phyloP scores from a whole-genome alignment of 1,284 basidiomycete genomes.

The Afroboletus lepidellus region DNA sequence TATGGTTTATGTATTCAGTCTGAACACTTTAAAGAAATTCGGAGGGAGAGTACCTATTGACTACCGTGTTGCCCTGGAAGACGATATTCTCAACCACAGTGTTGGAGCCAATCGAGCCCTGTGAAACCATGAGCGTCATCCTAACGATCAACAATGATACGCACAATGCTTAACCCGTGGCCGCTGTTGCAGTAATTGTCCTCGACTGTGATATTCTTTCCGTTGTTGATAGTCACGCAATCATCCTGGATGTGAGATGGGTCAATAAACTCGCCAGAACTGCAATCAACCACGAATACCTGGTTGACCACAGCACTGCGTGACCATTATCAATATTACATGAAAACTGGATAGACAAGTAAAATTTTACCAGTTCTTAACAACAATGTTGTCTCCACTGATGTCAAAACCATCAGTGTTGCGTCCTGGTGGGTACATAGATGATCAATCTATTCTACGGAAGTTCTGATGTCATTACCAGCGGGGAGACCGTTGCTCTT shows the following conservation, averaged over 20 bases:
- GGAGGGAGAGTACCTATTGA: slow-evolving; percentile 35
- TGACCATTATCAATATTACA: neutral
- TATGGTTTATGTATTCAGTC: slow-evolving; percentile 19
- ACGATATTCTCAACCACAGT: slow-evolving; percentile 46
- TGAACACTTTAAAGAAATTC: neutral
- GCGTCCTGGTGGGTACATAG: slow-evolving; percentile 32
- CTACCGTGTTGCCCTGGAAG: slow-evolving; percentile 49
- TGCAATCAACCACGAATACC: slow-evolving; percentile 8
- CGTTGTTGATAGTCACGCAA: slow-evolving; percentile 60
- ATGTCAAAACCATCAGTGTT: slow-evolving; percentile 61
- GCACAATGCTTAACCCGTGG: slow-evolving; percentile 58
- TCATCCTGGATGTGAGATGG: slow-evolving; percentile 45
- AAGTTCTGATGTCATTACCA: slow-evolving; percentile 11
- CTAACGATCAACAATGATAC: slow-evolving; percentile 3
- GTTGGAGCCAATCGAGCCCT: slow-evolving; percentile 53
- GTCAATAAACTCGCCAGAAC: neutral
- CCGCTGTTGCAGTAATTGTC: slow-evolving; percentile 54
- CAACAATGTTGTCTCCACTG: slow-evolving; percentile 42
- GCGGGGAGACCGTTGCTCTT: slow-evolving; percentile 22
- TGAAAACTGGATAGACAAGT: neutral
- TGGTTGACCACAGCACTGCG: slow-evolving; percentile 32
- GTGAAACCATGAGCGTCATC: neutral
- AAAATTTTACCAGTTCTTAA: slow-evolving; percentile 38
- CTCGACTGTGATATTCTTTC: slow-evolving; percentile 53
- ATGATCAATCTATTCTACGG: neutral